A percentile compares a stretch with the other conserved stretches of the same genome.
These are phyloP conservation scores for Apiotrichum mycotoxinovorans DNA, from an alignment of 1,284 basidiomycete species.

Conservation along the genomic window DNA sequence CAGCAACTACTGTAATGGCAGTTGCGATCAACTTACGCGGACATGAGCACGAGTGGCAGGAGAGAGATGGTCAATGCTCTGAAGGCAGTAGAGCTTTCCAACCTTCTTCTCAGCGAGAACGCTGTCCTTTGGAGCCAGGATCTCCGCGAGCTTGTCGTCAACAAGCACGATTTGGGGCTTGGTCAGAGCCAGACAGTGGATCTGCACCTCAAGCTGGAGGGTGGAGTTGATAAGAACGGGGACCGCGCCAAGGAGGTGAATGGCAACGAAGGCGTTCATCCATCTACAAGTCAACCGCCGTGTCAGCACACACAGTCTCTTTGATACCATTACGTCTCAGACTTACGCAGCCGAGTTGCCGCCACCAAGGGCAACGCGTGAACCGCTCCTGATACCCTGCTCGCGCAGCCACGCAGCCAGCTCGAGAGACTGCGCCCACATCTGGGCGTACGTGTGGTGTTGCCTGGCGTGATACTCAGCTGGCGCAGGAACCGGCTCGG, in stretches of 20 bases:
- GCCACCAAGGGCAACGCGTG: slow-evolving; percentile 36
- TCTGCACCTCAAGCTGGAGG: slow-evolving; percentile 25
- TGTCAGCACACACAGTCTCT: not conserved
- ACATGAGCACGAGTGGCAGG: not conserved
- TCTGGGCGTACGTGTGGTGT: slow-evolving; percentile 29
- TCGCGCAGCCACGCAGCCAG: slow-evolving; percentile 31
- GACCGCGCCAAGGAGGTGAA: slow-evolving; percentile 36
- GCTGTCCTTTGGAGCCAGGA: slow-evolving; percentile 18
- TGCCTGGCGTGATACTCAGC: slow-evolving; percentile 8
- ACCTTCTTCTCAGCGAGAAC: not conserved
- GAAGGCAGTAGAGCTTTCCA: slow-evolving; percentile 2
- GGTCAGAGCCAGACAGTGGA: slow-evolving; percentile 33
- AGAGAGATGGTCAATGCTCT: too few species aligned
- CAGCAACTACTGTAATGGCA: not conserved
- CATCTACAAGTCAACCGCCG: slow-evolving; percentile 11
- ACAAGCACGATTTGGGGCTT: slow-evolving; percentile 34
- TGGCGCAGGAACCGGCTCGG: slow-evolving; percentile 18
- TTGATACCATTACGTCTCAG: not conserved
- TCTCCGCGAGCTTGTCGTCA: slow-evolving; percentile 29
- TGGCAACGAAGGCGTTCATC: slow-evolving; percentile 32
- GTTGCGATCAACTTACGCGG: not conserved
- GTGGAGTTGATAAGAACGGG: slow-evolving; percentile 39
- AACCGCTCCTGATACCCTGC: slow-evolving; percentile 29
- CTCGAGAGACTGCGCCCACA: slow-evolving; percentile 18
- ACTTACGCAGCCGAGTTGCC: slow-evolving; percentile 24